These are phyloP conservation scores for Triadica sebifera DNA, from an alignment of 345 rosid species.

Conservation along the genomic window DNA sequence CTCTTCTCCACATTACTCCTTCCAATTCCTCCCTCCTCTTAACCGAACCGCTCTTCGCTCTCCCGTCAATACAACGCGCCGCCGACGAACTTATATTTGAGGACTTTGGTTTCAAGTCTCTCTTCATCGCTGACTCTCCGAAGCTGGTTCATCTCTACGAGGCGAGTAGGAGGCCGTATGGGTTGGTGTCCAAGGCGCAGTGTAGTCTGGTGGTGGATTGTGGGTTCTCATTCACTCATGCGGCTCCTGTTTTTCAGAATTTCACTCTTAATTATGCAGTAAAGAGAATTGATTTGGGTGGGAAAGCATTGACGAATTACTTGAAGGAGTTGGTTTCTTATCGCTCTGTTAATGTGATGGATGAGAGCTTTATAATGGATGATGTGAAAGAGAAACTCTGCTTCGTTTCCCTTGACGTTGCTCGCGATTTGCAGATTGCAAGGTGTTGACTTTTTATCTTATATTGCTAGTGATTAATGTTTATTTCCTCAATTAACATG, in stretches of 20 bases:
- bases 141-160: conserved; percentile 82
- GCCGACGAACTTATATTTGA: conserved; percentile 91
- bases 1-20: conserved; percentile 57
- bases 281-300: conserved; percentile 83
- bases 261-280: conserved; percentile 66
- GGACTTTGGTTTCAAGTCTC: conserved; percentile 72
- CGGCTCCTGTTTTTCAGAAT: conserved; percentile 74
- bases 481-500: not conserved
- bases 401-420: conserved; percentile 77
- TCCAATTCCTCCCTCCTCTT: conserved; percentile 67
- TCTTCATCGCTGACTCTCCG: conserved; percentile 64
- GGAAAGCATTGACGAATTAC: conserved; percentile 88
- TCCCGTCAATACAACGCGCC: conserved; percentile 72
- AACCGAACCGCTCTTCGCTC: conserved; percentile 68
- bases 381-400: conserved; percentile 95
- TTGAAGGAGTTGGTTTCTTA: conserved; percentile 84
- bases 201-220: conserved; percentile 87
- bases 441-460: conserved; percentile 25
- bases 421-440: conserved; percentile 62
- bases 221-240: conserved; percentile 89
- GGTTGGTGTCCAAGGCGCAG: conserved; percentile 55
- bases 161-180: conserved; percentile 59
- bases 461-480: not conserved
- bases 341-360: conserved; percentile 76
- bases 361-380: conserved; percentile 77